A percentile compares a stretch with the other conserved stretches of the same genome.
Evolutionary conservation across 2,329 filamentous ascomycete species (phyloP).

Genomic region (Drechslerella stenobrocha): DNA sequence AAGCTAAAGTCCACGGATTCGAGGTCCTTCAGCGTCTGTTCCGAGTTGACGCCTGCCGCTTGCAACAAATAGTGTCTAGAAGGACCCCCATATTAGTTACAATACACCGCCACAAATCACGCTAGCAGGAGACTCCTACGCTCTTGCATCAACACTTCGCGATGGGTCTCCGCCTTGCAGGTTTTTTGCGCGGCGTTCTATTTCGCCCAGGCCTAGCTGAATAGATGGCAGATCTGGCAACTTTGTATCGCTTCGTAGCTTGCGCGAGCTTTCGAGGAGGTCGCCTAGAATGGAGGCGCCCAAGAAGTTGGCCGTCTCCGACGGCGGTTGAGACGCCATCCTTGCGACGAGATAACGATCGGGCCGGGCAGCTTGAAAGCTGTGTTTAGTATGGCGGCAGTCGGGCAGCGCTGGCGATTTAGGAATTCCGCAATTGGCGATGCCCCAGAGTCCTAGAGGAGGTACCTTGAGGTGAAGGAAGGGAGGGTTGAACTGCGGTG

Average conservation of each 20-base stretch:
- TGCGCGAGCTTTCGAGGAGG: constrained; percentile 53
- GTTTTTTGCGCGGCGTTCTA: constrained; percentile 73
- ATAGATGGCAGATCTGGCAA: constrained; percentile 83
- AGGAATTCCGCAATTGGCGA: constrained; percentile 6
- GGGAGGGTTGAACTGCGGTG: constrained; percentile 4
- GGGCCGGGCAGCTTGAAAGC: neutral
- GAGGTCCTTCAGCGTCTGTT: constrained; percentile 81
- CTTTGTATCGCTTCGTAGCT: constrained; percentile 60
- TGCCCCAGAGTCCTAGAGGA: neutral
- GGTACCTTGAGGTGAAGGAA: no score
- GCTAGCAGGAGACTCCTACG: constrained; percentile 57
- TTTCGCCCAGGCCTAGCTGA: constrained; percentile 87
- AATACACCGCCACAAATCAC: constrained; percentile 30
- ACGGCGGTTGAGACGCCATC: constrained; percentile 43
- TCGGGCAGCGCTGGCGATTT: constrained; percentile 4
- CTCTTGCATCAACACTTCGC: constrained; percentile 59
- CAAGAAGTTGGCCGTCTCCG: constrained; percentile 30
- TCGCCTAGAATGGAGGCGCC: constrained; percentile 50
- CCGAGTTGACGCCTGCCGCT: constrained; percentile 87
- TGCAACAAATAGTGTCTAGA: constrained; percentile 86
- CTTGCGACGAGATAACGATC: constrained; percentile 8
- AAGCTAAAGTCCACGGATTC: constrained; percentile 70
- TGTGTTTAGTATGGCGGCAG: neutral
- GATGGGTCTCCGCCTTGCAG: constrained; percentile 71
- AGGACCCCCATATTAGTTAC: constrained; percentile 57